phyloP scores from a whole-genome alignment of 164 flowering plant genomes.

The Stephania japonica region DNA sequence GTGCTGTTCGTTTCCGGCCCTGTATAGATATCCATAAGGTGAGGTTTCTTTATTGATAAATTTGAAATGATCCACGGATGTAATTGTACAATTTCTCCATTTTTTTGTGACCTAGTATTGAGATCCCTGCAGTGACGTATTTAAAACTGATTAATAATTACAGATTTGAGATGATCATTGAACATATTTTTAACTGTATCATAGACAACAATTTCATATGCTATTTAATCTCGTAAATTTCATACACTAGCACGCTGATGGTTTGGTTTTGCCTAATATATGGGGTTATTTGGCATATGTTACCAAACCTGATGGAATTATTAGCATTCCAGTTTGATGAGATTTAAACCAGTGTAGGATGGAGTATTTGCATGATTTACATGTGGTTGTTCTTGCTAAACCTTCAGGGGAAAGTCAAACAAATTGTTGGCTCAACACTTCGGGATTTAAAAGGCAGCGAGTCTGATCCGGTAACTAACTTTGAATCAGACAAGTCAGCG shows the following conservation, averaged over 20 bases:
- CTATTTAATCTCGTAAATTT: too few species aligned
- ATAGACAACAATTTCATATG: too few species aligned
- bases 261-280: background rate
- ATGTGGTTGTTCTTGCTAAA: constrained; percentile 1
- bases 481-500: constrained; percentile 86
- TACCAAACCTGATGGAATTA: background rate
- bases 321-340: background rate
- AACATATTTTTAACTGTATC: background rate
- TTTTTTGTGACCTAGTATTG: too few species aligned
- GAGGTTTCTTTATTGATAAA: background rate
- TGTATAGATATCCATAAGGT: constrained; percentile 99
- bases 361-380: background rate
- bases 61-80: background rate
- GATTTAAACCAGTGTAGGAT: background rate
- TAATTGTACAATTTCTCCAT: background rate
- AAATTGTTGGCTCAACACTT: constrained; percentile 97
- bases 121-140: too few species aligned
- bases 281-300: background rate
- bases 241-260: background rate
- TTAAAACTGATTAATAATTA: too few species aligned
- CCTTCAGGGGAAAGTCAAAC: constrained; percentile 93
- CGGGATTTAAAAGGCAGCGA: constrained; percentile 54
- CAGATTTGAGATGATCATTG: too few species aligned
- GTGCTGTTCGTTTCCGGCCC: constrained; percentile 75
- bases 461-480: constrained; percentile 66